Evolutionary conservation across 2,329 filamentous ascomycete species (phyloP).

Genomic region (Colletotrichum liriopes): DNA sequence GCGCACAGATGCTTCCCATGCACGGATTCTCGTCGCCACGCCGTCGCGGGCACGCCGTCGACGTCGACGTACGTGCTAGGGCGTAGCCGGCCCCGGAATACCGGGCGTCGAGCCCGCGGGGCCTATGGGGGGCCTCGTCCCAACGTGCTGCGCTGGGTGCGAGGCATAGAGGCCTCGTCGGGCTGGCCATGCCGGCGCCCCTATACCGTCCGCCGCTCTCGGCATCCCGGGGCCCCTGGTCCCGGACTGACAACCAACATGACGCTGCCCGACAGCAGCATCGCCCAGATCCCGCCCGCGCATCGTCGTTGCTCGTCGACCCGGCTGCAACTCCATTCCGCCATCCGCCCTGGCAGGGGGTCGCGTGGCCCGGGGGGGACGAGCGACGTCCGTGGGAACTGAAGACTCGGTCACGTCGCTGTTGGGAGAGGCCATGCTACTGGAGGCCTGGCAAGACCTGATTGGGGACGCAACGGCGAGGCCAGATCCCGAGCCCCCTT

Average conservation of each 20-base stretch:
- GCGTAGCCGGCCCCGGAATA: neutral
- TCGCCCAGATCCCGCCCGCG: conserved; percentile 11
- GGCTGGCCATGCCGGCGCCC: neutral
- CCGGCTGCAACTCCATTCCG: conserved; percentile 26
- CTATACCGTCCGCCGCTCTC: conserved; percentile 16
- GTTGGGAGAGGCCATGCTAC: neutral
- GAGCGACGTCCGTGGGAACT: conserved; percentile 3
- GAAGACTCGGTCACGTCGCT: neutral
- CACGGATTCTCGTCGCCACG: neutral
- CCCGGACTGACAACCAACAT: neutral
- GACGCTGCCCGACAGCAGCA: neutral
- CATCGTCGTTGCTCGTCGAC: conserved; percentile 19
- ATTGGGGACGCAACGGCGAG: conserved; percentile 1
- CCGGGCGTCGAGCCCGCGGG: conserved; percentile 1
- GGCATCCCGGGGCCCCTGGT: neutral
- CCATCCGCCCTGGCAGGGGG: conserved; percentile 3
- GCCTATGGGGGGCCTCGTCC: conserved; percentile 21
- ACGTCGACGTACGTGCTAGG: neutral
- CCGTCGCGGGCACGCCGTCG: neutral
- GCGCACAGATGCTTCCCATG: conserved; percentile 5
- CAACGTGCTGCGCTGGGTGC: conserved; percentile 1
- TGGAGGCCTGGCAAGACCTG: neutral
- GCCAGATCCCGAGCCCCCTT: neutral
- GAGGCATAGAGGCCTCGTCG: neutral
- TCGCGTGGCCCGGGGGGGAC: neutral